Base-by-base conservation (phyloP, 805 yeast species). In the Saccharomycopsis amapae region DNA sequence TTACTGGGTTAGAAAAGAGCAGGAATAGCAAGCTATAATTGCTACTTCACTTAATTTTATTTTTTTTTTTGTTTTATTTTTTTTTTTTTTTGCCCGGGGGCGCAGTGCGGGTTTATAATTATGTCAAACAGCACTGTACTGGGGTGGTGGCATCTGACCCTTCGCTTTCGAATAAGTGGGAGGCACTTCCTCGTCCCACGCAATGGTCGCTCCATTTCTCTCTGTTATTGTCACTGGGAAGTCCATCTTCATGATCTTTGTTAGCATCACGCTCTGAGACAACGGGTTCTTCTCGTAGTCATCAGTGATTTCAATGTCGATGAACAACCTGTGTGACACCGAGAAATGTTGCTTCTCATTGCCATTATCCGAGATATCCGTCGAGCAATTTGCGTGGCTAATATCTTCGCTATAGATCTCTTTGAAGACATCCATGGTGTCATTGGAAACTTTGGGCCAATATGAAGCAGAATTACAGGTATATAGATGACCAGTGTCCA, bases 141-240 rank as follows among this genome's bases (percentile, higher is more conserved):
- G n/a, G n/a, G n/a, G n/a, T n/a, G n/a, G n/a, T n/a, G n/a, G n/a
- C n/a, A n/a, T n/a, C n/a, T n/a, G n/a, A n/a, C n/a, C n/a, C n/a
- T n/a, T n/a, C n/a, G n/a, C n/a, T n/a, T n/a, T n/a, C n/a, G n/a
- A n/a, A 18, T 42, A 42, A 15, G 17, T 18, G 6, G 45, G 45
- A 12, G 45, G 45, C 19, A 17, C 22, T 28, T 42, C 45, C 5
- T 20, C 31, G 12, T 42, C 45, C 45, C 45, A 42, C 13, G 39
- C 17, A 7, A 32, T 42, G n/a, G 3, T 5, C 26, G 7, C 24
- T 5, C 31, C 31, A 10, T n/a, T 6, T 18, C 40, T 15, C 3
- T 33, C 39, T 7, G 32, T 33, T 22, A 42, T 23, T 10, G 20
- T 24, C 41, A 42, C 41, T 6, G 45, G 45, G 17, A 42, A 42